A percentile compares a stretch with the other conserved stretches of the same genome.
Conservation (phyloP, 768 basidiomycete genomes). For the Suillus discolor region DNA sequence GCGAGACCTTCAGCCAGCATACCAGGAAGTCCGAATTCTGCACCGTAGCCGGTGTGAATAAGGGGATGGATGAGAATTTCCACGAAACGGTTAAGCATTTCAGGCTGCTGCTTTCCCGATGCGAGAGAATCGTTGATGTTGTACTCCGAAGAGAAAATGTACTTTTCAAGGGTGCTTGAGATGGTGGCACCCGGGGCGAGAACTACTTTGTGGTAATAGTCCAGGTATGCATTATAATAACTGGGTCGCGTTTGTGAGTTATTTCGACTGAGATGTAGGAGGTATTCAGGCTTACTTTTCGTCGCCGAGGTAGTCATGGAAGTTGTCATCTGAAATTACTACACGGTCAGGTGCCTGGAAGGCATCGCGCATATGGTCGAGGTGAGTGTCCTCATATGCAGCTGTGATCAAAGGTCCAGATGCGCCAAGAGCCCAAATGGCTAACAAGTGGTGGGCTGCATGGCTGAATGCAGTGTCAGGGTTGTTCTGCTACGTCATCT, state of each 20-base stretch:
- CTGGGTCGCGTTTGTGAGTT: slow-evolving; percentile 16
- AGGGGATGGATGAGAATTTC: slow-evolving; percentile 66
- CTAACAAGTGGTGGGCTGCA: slow-evolving; percentile 56
- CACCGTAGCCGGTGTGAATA: slow-evolving; percentile 65
- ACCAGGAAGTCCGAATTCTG: slow-evolving; percentile 65
- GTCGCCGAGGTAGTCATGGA: slow-evolving; percentile 30
- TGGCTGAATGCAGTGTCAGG: slow-evolving; percentile 40
- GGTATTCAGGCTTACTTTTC: slow-evolving; percentile 27
- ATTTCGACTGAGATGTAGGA: neutral
- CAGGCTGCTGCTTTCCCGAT: slow-evolving; percentile 40
- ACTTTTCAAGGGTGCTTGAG: slow-evolving; percentile 56
- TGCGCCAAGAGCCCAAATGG: slow-evolving; percentile 64
- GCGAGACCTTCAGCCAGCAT: slow-evolving; percentile 72
- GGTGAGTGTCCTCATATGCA: slow-evolving; percentile 43
- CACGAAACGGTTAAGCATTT: slow-evolving; percentile 62
- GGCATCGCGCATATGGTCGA: slow-evolving; percentile 38
- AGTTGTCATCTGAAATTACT: slow-evolving; percentile 26
- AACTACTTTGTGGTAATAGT: slow-evolving; percentile 33
- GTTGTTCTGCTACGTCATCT: neutral
- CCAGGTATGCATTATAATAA: slow-evolving; percentile 34
- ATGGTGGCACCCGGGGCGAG: slow-evolving; percentile 32
- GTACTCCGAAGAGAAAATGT: slow-evolving; percentile 54
- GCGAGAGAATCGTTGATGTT: slow-evolving; percentile 41
- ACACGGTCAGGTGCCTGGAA: slow-evolving; percentile 27
- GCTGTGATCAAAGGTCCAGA: slow-evolving; percentile 41